Conservation (phyloP, 2,329 filamentous ascomycete genomes). For the Paradendryphiella salina region DNA sequence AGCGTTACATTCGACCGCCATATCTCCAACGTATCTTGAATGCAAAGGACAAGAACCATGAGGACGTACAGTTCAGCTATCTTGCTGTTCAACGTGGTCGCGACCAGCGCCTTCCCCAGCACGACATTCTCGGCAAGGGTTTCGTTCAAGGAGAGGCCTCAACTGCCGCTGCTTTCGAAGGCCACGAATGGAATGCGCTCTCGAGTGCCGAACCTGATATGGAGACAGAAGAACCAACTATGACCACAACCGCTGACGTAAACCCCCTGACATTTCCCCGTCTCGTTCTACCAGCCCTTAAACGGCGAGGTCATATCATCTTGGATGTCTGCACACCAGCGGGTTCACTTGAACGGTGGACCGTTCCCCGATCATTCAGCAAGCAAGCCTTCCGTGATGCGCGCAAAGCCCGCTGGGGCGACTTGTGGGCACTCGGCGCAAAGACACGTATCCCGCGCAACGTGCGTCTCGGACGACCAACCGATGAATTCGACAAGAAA, state of each 20-base stretch:
- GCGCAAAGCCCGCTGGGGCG: conserved; percentile 86
- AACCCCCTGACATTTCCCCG: conserved; percentile 73
- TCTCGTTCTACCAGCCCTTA: conserved; percentile 76
- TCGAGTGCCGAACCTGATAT: conserved; percentile 16
- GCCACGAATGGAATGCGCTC: conserved; percentile 58
- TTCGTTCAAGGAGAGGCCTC: conserved; percentile 59
- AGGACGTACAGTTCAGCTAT: conserved; percentile 90
- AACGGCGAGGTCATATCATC: conserved; percentile 83
- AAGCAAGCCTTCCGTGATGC: conserved; percentile 88
- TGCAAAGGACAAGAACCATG: conserved; percentile 73
- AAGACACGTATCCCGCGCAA: conserved; percentile 74
- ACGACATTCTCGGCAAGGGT: conserved; percentile 39
- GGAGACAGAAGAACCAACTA: conserved; percentile 34
- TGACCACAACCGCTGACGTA: conserved; percentile 34
- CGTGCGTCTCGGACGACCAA: conserved; percentile 61
- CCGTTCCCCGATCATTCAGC: conserved; percentile 78
- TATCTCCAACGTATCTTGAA: conserved; percentile 79
- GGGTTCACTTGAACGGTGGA: conserved; percentile 90
- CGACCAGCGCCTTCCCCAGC: conserved; percentile 53
- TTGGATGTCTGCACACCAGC: conserved; percentile 88
- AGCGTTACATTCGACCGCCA: conserved; percentile 81
- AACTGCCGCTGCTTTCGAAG: conserved; percentile 69
- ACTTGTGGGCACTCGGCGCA: conserved; percentile 91
- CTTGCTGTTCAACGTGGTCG: conserved; percentile 80
- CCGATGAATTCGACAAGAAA: conserved; percentile 49